phyloP scores from a whole-genome alignment of 768 basidiomycete genomes.

The Tylopilus subfusipes region DNA sequence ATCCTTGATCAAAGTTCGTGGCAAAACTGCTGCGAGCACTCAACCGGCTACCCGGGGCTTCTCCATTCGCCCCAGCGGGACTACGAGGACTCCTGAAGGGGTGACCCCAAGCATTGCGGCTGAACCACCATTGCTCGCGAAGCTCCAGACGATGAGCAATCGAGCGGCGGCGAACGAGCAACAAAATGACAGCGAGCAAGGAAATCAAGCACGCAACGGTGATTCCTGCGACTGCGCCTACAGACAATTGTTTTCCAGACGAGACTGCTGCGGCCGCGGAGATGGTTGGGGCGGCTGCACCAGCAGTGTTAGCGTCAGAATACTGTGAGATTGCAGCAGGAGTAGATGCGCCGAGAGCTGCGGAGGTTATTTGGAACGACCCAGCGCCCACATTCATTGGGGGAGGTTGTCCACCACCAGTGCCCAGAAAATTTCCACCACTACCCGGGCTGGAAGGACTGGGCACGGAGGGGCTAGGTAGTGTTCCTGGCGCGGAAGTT shows the following conservation, averaged over 20 bases:
- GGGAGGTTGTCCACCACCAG: background rate
- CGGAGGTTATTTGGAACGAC: background rate
- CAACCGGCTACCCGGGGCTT: conserved; percentile 20
- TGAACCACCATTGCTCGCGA: conserved; percentile 46
- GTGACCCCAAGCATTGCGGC: conserved; percentile 13
- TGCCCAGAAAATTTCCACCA: background rate
- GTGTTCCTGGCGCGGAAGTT: background rate
- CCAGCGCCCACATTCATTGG: background rate
- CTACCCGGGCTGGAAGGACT: background rate
- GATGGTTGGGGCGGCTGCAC: conserved; percentile 11
- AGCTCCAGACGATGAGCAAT: conserved; percentile 41
- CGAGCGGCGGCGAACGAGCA: conserved; percentile 46
- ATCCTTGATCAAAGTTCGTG: conserved; percentile 52
- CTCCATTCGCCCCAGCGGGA: conserved; percentile 12
- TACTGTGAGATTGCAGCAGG: background rate
- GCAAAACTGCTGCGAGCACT: conserved; percentile 60
- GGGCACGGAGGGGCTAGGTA: background rate
- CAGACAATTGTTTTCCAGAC: conserved; percentile 35
- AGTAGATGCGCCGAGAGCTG: background rate
- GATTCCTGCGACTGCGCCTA: conserved; percentile 49
- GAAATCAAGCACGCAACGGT: conserved; percentile 29
- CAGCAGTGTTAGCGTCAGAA: conserved; percentile 12
- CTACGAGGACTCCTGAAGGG: conserved; percentile 11
- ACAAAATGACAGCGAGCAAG: conserved; percentile 35
- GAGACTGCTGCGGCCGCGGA: conserved; percentile 5